A percentile compares a stretch with the other conserved stretches of the same genome.
phyloP scores from a whole-genome alignment of 1,284 basidiomycete species.

The Leucoagaricus sp. region DNA sequence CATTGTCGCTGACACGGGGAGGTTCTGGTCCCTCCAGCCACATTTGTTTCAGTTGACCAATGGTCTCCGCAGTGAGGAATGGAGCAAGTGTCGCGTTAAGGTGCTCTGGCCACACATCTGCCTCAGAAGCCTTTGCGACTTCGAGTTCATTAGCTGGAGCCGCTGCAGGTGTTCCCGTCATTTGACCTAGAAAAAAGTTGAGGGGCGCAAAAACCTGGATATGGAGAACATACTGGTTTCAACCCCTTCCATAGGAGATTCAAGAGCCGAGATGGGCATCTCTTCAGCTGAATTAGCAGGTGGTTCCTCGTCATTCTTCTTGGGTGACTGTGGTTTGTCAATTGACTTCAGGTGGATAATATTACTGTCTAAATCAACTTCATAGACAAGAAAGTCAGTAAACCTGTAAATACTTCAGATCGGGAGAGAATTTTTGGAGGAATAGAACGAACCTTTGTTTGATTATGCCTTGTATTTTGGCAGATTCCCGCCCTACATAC shows the following conservation, averaged over 20 bases:
- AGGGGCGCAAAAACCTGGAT: background rate
- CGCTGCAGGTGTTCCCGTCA: background rate
- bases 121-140: conserved; percentile 11
- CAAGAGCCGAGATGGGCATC: conserved; percentile 15
- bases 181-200: background rate
- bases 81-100: conserved; percentile 57
- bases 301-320: conserved; percentile 23
- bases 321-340: conserved; percentile 60
- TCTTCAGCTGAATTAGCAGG: conserved; percentile 6
- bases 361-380: conserved; percentile 80
- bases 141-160: conserved; percentile 2
- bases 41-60: conserved; percentile 69
- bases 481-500: conserved; percentile 74
- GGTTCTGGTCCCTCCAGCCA: conserved; percentile 77
- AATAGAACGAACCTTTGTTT: conserved; percentile 77
- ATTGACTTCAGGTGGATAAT: conserved; percentile 81
- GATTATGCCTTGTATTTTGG: conserved; percentile 86
- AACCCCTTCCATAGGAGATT: background rate
- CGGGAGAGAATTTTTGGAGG: background rate
- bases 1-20: conserved; percentile 64
- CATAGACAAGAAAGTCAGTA: conserved; percentile 92
- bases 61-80: conserved; percentile 63
- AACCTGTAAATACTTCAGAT: conserved; percentile 55
- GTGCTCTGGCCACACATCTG: conserved; percentile 63
- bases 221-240: conserved; percentile 1